phyloP scores from a whole-genome alignment of 352 stramenopile species.

The Phytophthora sansomeana region DNA sequence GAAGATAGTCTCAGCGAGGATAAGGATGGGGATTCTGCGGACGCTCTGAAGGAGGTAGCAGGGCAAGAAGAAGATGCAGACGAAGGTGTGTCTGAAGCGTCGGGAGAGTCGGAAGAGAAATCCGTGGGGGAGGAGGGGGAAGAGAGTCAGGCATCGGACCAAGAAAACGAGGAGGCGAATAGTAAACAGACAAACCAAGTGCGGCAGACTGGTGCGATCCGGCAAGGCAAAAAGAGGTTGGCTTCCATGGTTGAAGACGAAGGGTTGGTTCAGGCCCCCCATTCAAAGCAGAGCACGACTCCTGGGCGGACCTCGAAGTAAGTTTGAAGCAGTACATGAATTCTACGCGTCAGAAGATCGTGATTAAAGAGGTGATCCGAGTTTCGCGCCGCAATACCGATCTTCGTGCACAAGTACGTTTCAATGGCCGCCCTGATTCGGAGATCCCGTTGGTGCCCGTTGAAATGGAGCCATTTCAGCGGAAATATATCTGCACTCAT shows the following conservation, averaged over 20 bases:
- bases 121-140: too few relatives aligned
- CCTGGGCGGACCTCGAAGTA: neutral
- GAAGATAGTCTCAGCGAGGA: too few relatives aligned
- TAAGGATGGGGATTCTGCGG: too few relatives aligned
- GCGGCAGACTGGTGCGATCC: neutral
- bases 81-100: too few relatives aligned
- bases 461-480: conserved; percentile 11
- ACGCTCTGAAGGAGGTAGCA: too few relatives aligned
- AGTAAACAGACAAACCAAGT: too few relatives aligned
- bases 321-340: neutral
- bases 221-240: neutral
- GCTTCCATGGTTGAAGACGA: neutral
- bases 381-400: neutral
- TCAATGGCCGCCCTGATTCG: neutral
- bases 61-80: too few relatives aligned
- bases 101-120: too few relatives aligned
- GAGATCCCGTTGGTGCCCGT: conserved; percentile 4
- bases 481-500: conserved; percentile 15
- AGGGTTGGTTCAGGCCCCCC: neutral
- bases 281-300: neutral
- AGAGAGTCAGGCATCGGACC: neutral
- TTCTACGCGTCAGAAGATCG: conserved; percentile 1
- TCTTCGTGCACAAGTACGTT: conserved; percentile 1
- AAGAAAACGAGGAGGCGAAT: neutral
- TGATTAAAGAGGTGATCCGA: conserved; percentile 6